phyloP scores from a whole-genome alignment of 148 eudicot species.

The Rhododendron vialii region DNA sequence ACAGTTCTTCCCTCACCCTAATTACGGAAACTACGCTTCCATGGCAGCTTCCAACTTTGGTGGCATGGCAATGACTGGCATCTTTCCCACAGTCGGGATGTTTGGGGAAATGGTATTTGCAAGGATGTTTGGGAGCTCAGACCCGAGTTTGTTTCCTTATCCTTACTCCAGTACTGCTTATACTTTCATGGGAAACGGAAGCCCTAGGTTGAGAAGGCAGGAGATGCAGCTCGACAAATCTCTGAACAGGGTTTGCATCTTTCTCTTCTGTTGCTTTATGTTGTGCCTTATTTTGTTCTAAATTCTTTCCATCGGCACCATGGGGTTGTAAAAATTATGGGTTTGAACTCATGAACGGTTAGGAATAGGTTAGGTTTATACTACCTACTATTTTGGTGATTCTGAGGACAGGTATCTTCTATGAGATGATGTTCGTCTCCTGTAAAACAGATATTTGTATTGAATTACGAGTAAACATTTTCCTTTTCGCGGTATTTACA shows the following conservation, averaged over 20 bases:
- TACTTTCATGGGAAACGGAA: constrained; percentile 24
- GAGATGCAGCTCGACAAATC: constrained; percentile 68
- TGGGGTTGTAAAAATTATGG: not conserved
- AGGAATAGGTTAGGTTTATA: not conserved
- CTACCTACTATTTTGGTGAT: not conserved
- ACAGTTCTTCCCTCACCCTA: constrained; percentile 26
- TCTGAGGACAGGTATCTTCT: not conserved
- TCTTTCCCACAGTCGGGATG: constrained; percentile 53
- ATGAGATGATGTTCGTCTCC: not conserved
- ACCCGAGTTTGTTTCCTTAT: constrained; percentile 38
- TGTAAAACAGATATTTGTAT: not conserved
- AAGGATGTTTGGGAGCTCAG: constrained; percentile 60
- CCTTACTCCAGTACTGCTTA: constrained; percentile 41
- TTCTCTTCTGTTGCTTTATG: constrained; percentile 58
- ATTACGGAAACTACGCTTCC: constrained; percentile 26
- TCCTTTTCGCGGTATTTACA: not conserved
- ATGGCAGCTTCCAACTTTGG: constrained; percentile 29
- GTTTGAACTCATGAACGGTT: not conserved
- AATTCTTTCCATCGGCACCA: not conserved
- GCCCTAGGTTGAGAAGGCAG: constrained; percentile 65
- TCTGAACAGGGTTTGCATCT: constrained; percentile 58
- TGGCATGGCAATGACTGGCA: constrained; percentile 34
- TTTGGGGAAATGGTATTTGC: constrained; percentile 70
- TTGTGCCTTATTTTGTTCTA: constrained; percentile 47
- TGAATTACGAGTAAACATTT: not conserved